phyloP scores from a whole-genome alignment of 441 rosid genomes.

The Biscutella laevigata region DNA sequence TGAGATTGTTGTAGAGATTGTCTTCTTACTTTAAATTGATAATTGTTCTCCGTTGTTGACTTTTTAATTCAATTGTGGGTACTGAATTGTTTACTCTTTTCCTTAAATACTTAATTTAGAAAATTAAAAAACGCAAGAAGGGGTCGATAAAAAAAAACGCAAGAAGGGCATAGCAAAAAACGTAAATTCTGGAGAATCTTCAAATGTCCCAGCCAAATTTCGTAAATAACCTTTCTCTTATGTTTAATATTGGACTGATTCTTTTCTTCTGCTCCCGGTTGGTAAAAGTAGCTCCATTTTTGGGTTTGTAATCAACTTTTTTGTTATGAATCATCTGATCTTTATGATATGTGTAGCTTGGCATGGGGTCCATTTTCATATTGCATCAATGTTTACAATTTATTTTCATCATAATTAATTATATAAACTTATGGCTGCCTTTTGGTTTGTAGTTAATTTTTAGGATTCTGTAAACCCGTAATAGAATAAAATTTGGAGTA shows the following conservation, averaged over 20 bases:
- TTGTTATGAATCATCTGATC: not conserved
- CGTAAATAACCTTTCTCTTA: slow-evolving; percentile 5
- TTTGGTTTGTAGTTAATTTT: not conserved
- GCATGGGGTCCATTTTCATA: not conserved
- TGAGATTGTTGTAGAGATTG: too few relatives aligned
- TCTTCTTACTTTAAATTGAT: too few relatives aligned
- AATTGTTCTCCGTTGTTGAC: slow-evolving; percentile 4
- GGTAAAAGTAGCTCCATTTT: not conserved
- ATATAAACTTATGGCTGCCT: not conserved
- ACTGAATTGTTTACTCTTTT: not conserved
- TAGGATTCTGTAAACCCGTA: not conserved
- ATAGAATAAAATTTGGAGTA: not conserved
- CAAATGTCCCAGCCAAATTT: slow-evolving; percentile 59
- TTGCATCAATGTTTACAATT: not conserved
- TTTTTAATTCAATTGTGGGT: too few relatives aligned
- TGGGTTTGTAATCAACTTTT: not conserved
- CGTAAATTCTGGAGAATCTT: slow-evolving; percentile 43
- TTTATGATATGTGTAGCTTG: not conserved
- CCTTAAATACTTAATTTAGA: too few relatives aligned
- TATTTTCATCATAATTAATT: not conserved
- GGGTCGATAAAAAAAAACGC: too few relatives aligned
- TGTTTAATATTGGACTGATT: too few relatives aligned
- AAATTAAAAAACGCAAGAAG: too few relatives aligned
- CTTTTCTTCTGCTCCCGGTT: not conserved
- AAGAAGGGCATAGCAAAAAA: slow-evolving; percentile 35